Conservation (phyloP, 2,329 filamentous ascomycete genomes). For the Fusarium coicis region DNA sequence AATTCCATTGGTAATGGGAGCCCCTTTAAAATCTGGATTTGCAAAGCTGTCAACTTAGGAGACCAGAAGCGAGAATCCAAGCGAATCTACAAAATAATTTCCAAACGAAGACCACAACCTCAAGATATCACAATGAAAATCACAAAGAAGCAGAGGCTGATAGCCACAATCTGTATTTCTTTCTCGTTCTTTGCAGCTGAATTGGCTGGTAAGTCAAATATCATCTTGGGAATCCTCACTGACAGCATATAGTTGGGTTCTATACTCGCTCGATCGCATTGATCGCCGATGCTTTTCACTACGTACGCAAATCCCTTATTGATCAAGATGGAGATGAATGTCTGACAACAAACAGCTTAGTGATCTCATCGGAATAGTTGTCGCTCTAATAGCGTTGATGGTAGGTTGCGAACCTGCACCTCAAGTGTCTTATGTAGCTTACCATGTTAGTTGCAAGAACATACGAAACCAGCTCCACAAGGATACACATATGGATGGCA, state of each 20-base stretch:
- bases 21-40: not conserved
- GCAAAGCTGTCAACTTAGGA: not conserved
- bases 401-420: constrained; percentile 52
- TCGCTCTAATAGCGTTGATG: constrained; percentile 72
- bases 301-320: constrained; percentile 50
- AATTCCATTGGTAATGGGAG: not conserved
- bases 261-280: constrained; percentile 77
- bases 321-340: not conserved
- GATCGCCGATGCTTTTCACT: constrained; percentile 82
- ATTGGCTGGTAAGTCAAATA: constrained; percentile 54
- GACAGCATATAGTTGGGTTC: constrained; percentile 65
- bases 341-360: constrained; percentile 63
- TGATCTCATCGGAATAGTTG: constrained; percentile 75
- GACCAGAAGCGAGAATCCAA: not conserved
- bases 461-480: constrained; percentile 62
- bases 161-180: constrained; percentile 60
- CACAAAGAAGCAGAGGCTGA: constrained; percentile 57
- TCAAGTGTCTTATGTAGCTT: not conserved
- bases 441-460: constrained; percentile 63
- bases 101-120: not conserved
- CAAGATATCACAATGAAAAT: constrained; percentile 24
- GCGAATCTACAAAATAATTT: not conserved
- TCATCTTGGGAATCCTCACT: not conserved
- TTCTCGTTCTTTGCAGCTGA: constrained; percentile 64
- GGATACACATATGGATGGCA: constrained; percentile 76